These are phyloP conservation scores for Didymella exigua DNA, from an alignment of 2,329 filamentous ascomycete genomes.

Conservation along the genomic window DNA sequence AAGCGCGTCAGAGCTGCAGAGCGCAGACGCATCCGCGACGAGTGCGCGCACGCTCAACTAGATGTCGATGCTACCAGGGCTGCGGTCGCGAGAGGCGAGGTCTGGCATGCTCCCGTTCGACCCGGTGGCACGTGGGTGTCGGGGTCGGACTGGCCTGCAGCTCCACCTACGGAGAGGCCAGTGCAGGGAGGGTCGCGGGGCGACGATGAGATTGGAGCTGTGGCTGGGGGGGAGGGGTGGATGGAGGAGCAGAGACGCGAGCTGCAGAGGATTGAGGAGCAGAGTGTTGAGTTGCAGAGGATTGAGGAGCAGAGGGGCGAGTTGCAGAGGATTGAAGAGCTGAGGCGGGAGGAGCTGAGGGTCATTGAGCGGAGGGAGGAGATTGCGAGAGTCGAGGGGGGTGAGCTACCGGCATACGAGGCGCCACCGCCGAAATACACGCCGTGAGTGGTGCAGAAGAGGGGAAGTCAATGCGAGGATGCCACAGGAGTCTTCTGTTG, in stretches of 20 bases:
- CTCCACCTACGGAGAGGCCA: neutral
- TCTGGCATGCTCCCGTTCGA: neutral
- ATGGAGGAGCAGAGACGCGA: neutral
- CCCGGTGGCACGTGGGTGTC: neutral
- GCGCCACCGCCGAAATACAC: conserved; percentile 21
- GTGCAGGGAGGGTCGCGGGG: neutral
- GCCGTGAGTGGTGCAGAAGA: neutral
- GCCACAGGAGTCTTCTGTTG: too few relatives aligned
- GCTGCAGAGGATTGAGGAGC: neutral
- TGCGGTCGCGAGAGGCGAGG: neutral
- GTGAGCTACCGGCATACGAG: neutral
- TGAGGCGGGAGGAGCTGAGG: neutral
- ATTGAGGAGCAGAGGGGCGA: neutral
- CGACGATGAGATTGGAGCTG: neutral
- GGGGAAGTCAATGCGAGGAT: too few relatives aligned
- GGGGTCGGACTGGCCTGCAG: neutral
- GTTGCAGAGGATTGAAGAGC: neutral
- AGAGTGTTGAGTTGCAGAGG: neutral
- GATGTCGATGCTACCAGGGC: conserved; percentile 3
- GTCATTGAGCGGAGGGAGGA: neutral
- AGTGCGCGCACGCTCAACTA: neutral
- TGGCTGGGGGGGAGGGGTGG: neutral
- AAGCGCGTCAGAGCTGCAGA: conserved; percentile 1
- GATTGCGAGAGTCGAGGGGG: neutral
- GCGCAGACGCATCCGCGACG: neutral